Conservation (phyloP, 2,329 filamentous ascomycete species). For the Trichoderma koningiopsis region DNA sequence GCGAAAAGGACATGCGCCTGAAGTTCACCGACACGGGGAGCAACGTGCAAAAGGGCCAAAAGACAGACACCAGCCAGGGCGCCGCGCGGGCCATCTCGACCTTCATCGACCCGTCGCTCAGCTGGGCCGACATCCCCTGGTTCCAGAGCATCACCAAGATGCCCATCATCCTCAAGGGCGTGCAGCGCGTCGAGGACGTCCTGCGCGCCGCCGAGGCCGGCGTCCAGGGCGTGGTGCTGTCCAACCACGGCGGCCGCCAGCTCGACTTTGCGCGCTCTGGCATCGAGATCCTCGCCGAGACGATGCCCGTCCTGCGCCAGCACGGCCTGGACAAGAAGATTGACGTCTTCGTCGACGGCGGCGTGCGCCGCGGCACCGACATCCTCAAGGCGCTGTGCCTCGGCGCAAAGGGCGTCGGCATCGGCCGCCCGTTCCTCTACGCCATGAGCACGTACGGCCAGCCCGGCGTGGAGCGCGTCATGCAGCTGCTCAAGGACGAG, state of each 20-base stretch:
- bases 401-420: constrained; percentile 88
- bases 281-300: constrained; percentile 89
- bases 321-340: constrained; percentile 73
- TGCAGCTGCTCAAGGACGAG: constrained; percentile 92
- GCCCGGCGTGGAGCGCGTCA: constrained; percentile 84
- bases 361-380: constrained; percentile 85
- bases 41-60: constrained; percentile 74
- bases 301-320: constrained; percentile 81
- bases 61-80: constrained; percentile 85
- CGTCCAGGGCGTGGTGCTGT: constrained; percentile 87
- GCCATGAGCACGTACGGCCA: constrained; percentile 93
- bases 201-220: constrained; percentile 80
- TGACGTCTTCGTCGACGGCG: constrained; percentile 90
- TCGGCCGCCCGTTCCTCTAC: constrained; percentile 91
- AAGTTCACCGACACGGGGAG: constrained; percentile 86
- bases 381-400: constrained; percentile 94
- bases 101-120: constrained; percentile 94
- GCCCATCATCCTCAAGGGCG: constrained; percentile 95
- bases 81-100: constrained; percentile 92
- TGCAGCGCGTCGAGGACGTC: constrained; percentile 95
- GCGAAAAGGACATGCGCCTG: constrained; percentile 96
- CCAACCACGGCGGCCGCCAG: constrained; percentile 94
- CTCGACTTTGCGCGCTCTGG: constrained; percentile 88
- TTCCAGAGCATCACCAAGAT: constrained; percentile 87
- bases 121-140: constrained; percentile 94